Percentiles rank a stretch among this genome's conserved stretches.
phyloP scores from a whole-genome alignment of 345 rosid genomes.

The Eucalyptus pauciflora region DNA sequence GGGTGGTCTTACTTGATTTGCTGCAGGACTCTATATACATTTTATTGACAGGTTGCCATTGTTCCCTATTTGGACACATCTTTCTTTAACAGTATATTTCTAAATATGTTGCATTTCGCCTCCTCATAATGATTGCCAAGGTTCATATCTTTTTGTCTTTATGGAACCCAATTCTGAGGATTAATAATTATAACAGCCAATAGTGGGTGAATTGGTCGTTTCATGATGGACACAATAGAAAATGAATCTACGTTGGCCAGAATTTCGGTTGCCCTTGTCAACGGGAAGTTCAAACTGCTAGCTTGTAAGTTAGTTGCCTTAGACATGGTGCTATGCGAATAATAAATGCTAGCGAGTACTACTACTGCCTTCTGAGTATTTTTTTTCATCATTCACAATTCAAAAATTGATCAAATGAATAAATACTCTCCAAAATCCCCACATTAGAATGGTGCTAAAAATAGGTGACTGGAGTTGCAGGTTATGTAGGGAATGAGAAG shows the following conservation, averaged over 20 bases:
- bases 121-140: not conserved
- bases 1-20: not conserved
- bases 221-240: not conserved
- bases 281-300: not conserved
- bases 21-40: not conserved
- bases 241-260: not conserved
- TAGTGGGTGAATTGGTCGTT: not conserved
- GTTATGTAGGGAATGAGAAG: constrained; percentile 70
- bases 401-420: not conserved
- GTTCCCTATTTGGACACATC: not conserved
- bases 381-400: not conserved
- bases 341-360: not conserved
- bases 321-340: not conserved
- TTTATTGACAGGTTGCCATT: not conserved
- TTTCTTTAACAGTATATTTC: not conserved
- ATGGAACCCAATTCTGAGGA: not conserved
- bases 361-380: not conserved
- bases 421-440: not conserved
- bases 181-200: not conserved
- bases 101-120: not conserved
- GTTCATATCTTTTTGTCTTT: not conserved
- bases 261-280: not conserved
- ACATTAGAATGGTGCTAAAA: not conserved
- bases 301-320: not conserved
- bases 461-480: constrained; percentile 13